Evolutionary conservation across 768 basidiomycete species (phyloP).

Genomic region (Piloderma croceum): DNA sequence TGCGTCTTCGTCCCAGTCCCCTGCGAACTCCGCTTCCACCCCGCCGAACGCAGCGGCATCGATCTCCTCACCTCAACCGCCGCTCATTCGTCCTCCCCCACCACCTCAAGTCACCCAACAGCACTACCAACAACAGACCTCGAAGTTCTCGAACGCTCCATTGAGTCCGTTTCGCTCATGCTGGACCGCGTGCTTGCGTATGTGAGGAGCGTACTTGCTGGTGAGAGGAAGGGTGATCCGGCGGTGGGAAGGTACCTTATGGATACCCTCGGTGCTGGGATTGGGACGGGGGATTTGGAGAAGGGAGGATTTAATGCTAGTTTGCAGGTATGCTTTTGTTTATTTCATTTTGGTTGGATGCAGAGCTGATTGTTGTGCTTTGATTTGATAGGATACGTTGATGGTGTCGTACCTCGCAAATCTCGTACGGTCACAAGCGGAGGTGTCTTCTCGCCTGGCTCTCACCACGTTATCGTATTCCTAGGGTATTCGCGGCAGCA

Average conservation of each 20-base stretch:
- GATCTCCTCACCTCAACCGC: conserved; percentile 61
- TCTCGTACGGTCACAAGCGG: conserved; percentile 88
- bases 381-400: conserved; percentile 64
- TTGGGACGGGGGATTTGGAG: conserved; percentile 65
- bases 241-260: conserved; percentile 88
- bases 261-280: conserved; percentile 63
- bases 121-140: conserved; percentile 66
- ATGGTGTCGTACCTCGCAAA: conserved; percentile 95
- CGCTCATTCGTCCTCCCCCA: conserved; percentile 32
- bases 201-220: conserved; percentile 73
- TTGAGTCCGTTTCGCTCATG: conserved; percentile 66
- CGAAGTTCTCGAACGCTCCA: conserved; percentile 68
- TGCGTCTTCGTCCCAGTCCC: conserved; percentile 91
- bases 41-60: conserved; percentile 79
- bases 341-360: background rate
- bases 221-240: conserved; percentile 74
- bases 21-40: conserved; percentile 77
- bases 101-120: conserved; percentile 46
- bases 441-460: conserved; percentile 83
- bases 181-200: conserved; percentile 83
- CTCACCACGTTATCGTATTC: conserved; percentile 50
- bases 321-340: conserved; percentile 51
- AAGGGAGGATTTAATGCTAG: conserved; percentile 66
- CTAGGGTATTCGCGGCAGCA: conserved; percentile 1
- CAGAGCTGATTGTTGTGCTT: conserved; percentile 18